Evolutionary conservation across 2,329 filamentous ascomycete species (phyloP), one percentile per base, ranked within the genome.

Genomic region (Madurella fahalii): DNA sequence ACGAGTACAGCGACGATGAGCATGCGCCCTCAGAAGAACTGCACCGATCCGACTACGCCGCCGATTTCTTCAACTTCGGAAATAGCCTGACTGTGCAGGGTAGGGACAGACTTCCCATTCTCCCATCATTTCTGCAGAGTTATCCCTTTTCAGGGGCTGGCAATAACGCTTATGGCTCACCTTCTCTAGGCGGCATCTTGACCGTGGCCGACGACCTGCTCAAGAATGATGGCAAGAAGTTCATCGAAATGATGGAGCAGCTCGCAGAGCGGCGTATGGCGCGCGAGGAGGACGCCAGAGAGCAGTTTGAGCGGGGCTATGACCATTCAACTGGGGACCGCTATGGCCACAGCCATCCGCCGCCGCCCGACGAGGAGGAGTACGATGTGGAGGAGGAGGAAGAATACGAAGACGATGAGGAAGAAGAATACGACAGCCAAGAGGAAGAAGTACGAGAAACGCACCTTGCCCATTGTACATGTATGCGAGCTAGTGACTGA

Each of bases 181-280:
- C 68, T 65, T 72, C 69, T 72, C 72, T 81, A 90, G 92, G 94
- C 78, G 95, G 94, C 69, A 96, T 99, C 73, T 85, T 99, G 70
- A 99, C 94, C 63, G 94, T 99, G 68, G 94, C 94, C 71, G 94
- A 99, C 77, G 94, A 99, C 74, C 80, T 99, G 62, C 82, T 99
- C 60, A 97, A 97, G 73, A 99, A 99, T 73, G 94, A 99, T 72
- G 94, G 94, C 67, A 96, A 95, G 73, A 95, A 96, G 69, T 99
- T 99, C 76, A 99, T 99, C 73, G 94, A 99, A 71, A 99, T 99
- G 94, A 99, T 99, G 94, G 94, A 99, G 72, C 93, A 97, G 75
- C 82, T 99, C 65, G 94, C 94, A 39, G 94, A 99, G 75, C 89
- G 93, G 65, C 85, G 94, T 65, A 96, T 99, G 93, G 90, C 92